Base-by-base conservation (phyloP, 2,329 filamentous ascomycete species). In the Penicillium freii region DNA sequence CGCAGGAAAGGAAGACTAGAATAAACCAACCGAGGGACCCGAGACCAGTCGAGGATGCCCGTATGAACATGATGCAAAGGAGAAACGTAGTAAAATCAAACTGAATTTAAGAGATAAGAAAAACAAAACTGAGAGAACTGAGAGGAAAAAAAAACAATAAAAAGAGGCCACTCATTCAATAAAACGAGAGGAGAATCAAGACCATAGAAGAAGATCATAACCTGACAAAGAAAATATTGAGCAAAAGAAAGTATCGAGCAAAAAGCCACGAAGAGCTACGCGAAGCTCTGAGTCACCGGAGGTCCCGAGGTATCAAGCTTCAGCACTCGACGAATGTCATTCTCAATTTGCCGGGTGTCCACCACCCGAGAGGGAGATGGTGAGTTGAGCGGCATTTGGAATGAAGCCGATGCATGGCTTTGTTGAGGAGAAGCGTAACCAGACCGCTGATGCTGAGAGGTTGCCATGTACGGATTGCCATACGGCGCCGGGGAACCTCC, bases 301-400 rank as follows among this genome's bases (percentile, higher is more conserved):
- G 73, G 65, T 23, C 67, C 64, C 25, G 69, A 54, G 33, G 68
- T 67, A 65, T 76, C 72, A 53, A 81, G 68, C 56, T 80, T 80
- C 66, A 81, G 62, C 33, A 80, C 77, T 31, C 77, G 72, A 31
- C 78, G 74, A 52, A 81, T 65, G 66, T 80, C 77, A 66, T 80
- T 78, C 62, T 80, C 78, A 65, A 80, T 77, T 52, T 75, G 71
- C 62, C 76, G 76, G 5, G 75, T 76, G 58, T 78, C 77, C 27
- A 70, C 46, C 27, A 70, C 63, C 43, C 68, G 66, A 9, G 64
- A 47, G 43, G 69, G 54, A 27, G 69, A 62, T n/a, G 68, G 60
- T 11, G 69, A 54, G 54, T 56, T 67, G 3, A 61, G 54, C 4
- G 67, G 54, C 51, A 66, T 46, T 8, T 53, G 29, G 42, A 63